Percentiles rank a stretch among this genome's conserved stretches.
These are phyloP conservation scores for Tephrocybe sp. DNA, from an alignment of 768 basidiomycete genomes.

Conservation along the genomic window DNA sequence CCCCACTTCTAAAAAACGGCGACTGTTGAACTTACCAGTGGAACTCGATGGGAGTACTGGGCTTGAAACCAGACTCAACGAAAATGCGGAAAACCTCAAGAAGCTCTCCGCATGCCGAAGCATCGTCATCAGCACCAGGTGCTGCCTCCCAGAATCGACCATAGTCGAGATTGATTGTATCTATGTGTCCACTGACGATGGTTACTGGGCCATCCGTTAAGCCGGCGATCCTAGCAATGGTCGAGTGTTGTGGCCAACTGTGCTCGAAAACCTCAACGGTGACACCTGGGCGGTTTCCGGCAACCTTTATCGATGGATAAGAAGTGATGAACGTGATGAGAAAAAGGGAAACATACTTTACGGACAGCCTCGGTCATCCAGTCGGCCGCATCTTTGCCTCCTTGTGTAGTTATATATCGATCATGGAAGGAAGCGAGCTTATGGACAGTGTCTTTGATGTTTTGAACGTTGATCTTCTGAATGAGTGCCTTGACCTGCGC, in stretches of 20 bases:
- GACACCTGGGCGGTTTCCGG: background rate
- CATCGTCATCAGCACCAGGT: constrained; percentile 41
- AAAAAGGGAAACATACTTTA: constrained; percentile 14
- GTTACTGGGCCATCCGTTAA: constrained; percentile 19
- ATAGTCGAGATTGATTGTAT: constrained; percentile 24
- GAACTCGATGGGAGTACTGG: constrained; percentile 43
- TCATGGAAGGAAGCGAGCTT: constrained; percentile 32
- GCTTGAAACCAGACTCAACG: constrained; percentile 37
- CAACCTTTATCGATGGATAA: background rate
- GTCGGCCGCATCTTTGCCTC: constrained; percentile 29
- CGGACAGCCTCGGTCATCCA: constrained; percentile 30
- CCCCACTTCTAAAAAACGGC: too few relatives aligned
- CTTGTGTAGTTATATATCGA: constrained; percentile 29
- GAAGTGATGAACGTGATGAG: background rate
- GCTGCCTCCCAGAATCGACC: constrained; percentile 21
- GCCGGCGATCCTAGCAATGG: constrained; percentile 20
- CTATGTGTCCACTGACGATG: constrained; percentile 28
- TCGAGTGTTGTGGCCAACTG: constrained; percentile 5
- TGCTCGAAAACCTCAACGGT: constrained; percentile 1
- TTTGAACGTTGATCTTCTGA: constrained; percentile 19
- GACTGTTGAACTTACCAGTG: constrained; percentile 41
- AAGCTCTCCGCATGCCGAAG: constrained; percentile 44
- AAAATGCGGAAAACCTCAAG: constrained; percentile 43
- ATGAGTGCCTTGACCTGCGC: constrained; percentile 21
- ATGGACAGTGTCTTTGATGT: constrained; percentile 26